phyloP scores from a whole-genome alignment of 1,139 yeast species.

The Candida dubliniensis region DNA sequence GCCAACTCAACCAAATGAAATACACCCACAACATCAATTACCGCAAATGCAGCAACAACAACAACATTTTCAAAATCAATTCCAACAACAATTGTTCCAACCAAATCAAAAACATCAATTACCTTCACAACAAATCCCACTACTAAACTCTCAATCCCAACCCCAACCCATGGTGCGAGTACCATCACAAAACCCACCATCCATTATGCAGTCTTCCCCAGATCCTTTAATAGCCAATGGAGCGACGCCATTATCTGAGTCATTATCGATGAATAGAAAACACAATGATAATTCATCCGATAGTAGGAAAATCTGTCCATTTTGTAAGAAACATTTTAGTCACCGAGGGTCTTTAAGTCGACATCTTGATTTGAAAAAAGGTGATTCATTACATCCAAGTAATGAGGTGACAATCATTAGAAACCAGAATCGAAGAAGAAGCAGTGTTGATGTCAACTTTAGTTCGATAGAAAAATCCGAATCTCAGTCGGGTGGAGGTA shows the following conservation, averaged over 20 bases:
- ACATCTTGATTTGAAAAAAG: conserved; percentile 22
- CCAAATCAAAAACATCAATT: conserved; percentile 2
- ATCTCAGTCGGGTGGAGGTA: no score
- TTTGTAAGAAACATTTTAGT: conserved; percentile 19
- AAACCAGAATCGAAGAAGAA: conserved; percentile 13
- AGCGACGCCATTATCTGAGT: not conserved
- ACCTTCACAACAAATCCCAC: not conserved
- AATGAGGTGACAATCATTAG: conserved; percentile 17
- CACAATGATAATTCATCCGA: conserved; percentile 6
- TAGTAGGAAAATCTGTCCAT: conserved; percentile 15
- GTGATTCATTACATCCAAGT: conserved; percentile 21
- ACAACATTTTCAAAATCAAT: no score
- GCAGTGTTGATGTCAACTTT: conserved; percentile 12
- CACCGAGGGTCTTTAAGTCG: conserved; percentile 20
- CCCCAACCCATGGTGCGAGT: not conserved
- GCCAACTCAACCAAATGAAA: no score
- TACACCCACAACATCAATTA: no score
- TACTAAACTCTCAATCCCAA: conserved; percentile 1
- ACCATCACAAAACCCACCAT: conserved; percentile 1
- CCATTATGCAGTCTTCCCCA: conserved; percentile 9
- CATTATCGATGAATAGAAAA: conserved; percentile 8
- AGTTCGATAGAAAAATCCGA: conserved; percentile 1
- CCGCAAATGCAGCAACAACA: no score
- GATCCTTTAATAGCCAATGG: conserved; percentile 1
- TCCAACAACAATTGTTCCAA: no score